Conservation (phyloP, 2,329 filamentous ascomycete species). For the Shiraia sp. region DNA sequence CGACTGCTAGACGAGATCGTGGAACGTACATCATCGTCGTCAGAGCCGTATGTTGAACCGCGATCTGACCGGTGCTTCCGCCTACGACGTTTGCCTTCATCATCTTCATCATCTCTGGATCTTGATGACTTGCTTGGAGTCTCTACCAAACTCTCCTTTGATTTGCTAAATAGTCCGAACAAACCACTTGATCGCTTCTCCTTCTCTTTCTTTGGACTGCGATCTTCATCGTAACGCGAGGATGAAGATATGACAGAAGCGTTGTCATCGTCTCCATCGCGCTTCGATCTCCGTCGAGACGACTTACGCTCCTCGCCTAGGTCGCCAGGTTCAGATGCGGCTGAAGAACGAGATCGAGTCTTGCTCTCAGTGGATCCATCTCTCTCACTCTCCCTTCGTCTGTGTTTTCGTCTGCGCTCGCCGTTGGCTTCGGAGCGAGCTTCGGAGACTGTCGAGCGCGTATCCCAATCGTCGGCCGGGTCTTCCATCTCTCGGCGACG, state of each 20-base stretch:
- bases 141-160: constrained; percentile 43
- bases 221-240: constrained; percentile 46
- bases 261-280: constrained; percentile 49
- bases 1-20: constrained; percentile 40
- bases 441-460: constrained; percentile 45
- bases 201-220: constrained; percentile 38
- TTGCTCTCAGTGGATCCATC: constrained; percentile 35
- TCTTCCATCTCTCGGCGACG: constrained; percentile 42
- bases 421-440: constrained; percentile 41
- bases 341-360: constrained; percentile 33
- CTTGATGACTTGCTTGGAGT: constrained; percentile 39
- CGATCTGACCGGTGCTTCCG: constrained; percentile 48
- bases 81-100: constrained; percentile 49
- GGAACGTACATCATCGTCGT: constrained; percentile 44
- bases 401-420: constrained; percentile 41
- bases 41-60: constrained; percentile 45
- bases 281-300: constrained; percentile 46
- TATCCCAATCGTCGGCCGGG: constrained; percentile 45
- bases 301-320: constrained; percentile 45
- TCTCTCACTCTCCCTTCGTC: constrained; percentile 34
- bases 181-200: constrained; percentile 52
- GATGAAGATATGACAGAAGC: constrained; percentile 47
- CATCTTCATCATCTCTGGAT: constrained; percentile 41
- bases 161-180: constrained; percentile 53
- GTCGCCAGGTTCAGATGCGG: constrained; percentile 48